phyloP scores from a whole-genome alignment of 169 alveolate species.

The Ichthyophthirius multifiliis region DNA sequence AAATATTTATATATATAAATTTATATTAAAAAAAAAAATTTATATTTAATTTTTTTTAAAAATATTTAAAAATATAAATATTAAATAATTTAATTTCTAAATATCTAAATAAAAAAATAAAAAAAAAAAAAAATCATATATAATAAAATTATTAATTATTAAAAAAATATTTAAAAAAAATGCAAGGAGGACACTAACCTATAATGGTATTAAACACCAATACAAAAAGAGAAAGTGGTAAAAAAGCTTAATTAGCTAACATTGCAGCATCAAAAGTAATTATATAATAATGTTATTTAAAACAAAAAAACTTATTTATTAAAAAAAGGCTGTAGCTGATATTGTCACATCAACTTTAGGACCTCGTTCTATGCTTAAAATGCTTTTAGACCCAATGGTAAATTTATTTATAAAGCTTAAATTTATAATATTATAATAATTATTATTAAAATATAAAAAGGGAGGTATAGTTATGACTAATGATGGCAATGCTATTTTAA shows the following conservation, averaged over 20 bases:
- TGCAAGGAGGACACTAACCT: slow-evolving; percentile 61
- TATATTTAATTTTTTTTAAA: too few species aligned
- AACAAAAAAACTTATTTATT: not conserved
- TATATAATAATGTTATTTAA: not conserved
- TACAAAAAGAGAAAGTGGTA: slow-evolving; percentile 88
- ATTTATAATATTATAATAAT: not conserved
- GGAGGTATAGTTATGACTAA: slow-evolving; percentile 99
- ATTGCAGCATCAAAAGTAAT: slow-evolving; percentile 92
- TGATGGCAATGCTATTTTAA: slow-evolving; percentile 97
- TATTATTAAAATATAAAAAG: not conserved
- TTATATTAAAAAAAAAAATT: too few species aligned
- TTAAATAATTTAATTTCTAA: too few species aligned
- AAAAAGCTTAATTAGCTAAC: slow-evolving; percentile 87
- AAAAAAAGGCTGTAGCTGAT: slow-evolving; percentile 90
- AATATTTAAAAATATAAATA: too few species aligned
- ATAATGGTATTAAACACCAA: slow-evolving; percentile 80
- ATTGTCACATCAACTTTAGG: slow-evolving; percentile 98
- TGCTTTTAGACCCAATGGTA: slow-evolving; percentile 97
- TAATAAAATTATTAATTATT: too few species aligned
- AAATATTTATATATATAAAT: too few species aligned
- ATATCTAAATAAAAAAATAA: too few species aligned
- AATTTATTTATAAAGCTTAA: not conserved
- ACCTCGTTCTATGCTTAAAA: slow-evolving; percentile 98
- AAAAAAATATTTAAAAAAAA: too few species aligned
- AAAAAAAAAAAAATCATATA: too few species aligned